Conservation (phyloP, 2,329 filamentous ascomycete genomes). For the Aspergillus alliaceus region DNA sequence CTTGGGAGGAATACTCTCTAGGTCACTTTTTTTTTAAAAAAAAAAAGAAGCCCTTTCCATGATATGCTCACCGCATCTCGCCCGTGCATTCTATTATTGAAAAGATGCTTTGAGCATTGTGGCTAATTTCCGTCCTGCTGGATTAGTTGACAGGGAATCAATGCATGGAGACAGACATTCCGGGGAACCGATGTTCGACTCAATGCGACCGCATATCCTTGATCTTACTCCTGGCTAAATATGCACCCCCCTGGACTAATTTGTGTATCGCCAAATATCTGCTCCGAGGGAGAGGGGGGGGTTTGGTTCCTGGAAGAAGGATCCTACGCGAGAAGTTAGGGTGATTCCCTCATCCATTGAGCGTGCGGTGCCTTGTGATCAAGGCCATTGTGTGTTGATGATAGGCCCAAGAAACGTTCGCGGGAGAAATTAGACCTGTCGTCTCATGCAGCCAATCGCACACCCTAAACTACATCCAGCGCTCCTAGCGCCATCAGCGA, state of each 20-base stretch:
- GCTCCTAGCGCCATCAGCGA: constrained; percentile 14
- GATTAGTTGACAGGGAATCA: constrained; percentile 1
- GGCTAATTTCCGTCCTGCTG: constrained; percentile 5
- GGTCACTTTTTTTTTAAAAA: constrained; percentile 2
- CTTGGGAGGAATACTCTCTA: constrained; percentile 3
- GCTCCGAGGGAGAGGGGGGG: neutral
- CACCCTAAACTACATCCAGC: constrained; percentile 12
- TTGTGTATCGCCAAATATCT: constrained; percentile 5
- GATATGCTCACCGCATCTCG: constrained; percentile 15
- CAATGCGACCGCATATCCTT: neutral
- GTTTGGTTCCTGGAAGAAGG: constrained; percentile 7
- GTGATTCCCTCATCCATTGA: constrained; percentile 8
- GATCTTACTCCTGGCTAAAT: neutral
- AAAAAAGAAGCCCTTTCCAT: too few species aligned
- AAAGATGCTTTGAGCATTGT: constrained; percentile 8
- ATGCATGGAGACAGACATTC: neutral
- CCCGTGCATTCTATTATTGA: constrained; percentile 19
- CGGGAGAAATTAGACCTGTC: constrained; percentile 20
- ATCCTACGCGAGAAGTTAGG: constrained; percentile 10
- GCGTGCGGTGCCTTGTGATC: constrained; percentile 2
- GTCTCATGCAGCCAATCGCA: constrained; percentile 16
- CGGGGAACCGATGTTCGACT: neutral
- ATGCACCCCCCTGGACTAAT: neutral
- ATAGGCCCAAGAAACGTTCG: constrained; percentile 8
- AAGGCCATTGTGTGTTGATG: constrained; percentile 13